Percentiles rank a stretch among this genome's conserved stretches.
These are phyloP conservation scores for Nothophaeocryptopus gaeumannii DNA, from an alignment of 2,329 filamentous ascomycete genomes.

Conservation along the genomic window DNA sequence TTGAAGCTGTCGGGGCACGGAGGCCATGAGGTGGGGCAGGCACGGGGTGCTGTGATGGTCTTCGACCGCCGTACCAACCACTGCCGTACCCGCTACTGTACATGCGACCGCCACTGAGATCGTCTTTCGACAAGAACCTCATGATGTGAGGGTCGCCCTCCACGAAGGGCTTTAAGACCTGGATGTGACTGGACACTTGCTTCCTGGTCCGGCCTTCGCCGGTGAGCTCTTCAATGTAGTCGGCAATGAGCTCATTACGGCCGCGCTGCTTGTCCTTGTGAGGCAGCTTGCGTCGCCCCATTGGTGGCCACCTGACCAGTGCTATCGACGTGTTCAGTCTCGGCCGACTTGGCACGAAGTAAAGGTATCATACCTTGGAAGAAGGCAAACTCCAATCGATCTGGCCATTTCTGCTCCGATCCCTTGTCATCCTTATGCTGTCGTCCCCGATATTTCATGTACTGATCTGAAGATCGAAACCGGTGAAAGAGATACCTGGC, in stretches of 20 bases:
- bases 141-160: constrained; percentile 51
- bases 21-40: constrained; percentile 12
- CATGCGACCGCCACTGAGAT: constrained; percentile 24
- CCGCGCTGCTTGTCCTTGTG: constrained; percentile 54
- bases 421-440: constrained; percentile 37
- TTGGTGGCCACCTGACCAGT: constrained; percentile 56
- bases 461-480: constrained; percentile 39
- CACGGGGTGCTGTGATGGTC: constrained; percentile 24
- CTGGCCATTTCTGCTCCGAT: constrained; percentile 44
- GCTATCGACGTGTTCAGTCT: constrained; percentile 29
- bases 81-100: constrained; percentile 11
- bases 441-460: constrained; percentile 46
- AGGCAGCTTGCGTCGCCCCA: constrained; percentile 53
- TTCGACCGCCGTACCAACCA: constrained; percentile 12
- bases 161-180: constrained; percentile 59
- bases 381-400: constrained; percentile 48
- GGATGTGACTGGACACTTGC: constrained; percentile 63
- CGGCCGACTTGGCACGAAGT: neutral
- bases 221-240: constrained; percentile 56
- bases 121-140: constrained; percentile 40
- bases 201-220: constrained; percentile 55
- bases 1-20: constrained; percentile 2
- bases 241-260: constrained; percentile 61
- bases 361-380: constrained; percentile 40
- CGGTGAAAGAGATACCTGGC: constrained; percentile 28